Percentiles rank a stretch among this genome's conserved stretches.
Evolutionary conservation across 2,329 filamentous ascomycete species (phyloP).

Genomic region (Neopestalotiopsis rosae): DNA sequence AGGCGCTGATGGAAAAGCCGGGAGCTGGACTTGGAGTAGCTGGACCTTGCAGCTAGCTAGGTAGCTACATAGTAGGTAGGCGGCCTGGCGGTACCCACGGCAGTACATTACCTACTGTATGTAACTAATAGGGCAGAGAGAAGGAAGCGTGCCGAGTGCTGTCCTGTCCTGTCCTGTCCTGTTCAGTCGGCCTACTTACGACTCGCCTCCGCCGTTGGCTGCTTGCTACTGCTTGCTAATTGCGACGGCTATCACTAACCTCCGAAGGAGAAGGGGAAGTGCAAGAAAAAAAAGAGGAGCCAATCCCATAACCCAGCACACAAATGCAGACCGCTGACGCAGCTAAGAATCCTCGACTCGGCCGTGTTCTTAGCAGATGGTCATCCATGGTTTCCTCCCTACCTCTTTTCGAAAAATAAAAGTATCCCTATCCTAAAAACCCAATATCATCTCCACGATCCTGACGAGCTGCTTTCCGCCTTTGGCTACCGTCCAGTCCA

Average conservation of each 20-base stretch:
- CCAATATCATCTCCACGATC: constrained; percentile 27
- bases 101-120: no score
- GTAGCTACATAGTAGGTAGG: no score
- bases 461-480: constrained; percentile 35
- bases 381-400: constrained; percentile 19
- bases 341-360: constrained; percentile 1
- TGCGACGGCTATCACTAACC: not conserved
- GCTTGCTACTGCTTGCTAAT: not conserved
- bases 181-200: no score
- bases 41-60: no score
- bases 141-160: no score
- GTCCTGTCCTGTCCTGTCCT: no score
- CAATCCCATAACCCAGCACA: not conserved
- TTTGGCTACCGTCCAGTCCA: constrained; percentile 22
- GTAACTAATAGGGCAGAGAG: no score
- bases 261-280: not conserved
- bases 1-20: no score
- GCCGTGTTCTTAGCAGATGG: constrained; percentile 18
- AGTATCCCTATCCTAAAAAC: constrained; percentile 15
- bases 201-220: not conserved
- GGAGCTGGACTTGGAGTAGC: no score
- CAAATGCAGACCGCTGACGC: not conserved
- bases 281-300: not conserved
- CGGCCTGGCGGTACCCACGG: no score
- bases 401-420: constrained; percentile 10